Conservation (phyloP, 2,329 filamentous ascomycete species). For the Fusarium mexicanum region DNA sequence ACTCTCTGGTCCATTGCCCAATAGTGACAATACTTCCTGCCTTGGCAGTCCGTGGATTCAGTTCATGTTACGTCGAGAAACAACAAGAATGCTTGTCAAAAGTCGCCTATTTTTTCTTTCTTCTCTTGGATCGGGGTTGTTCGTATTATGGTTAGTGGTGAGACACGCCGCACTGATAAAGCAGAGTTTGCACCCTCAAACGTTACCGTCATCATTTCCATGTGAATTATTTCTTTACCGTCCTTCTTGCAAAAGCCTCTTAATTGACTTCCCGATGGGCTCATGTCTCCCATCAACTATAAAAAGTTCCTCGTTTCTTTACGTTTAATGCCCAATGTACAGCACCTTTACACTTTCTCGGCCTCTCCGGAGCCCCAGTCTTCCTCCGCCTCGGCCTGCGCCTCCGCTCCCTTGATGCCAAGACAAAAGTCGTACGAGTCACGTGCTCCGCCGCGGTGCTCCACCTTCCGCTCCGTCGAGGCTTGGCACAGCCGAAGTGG, state of each 20-base stretch:
- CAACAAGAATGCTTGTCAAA: neutral
- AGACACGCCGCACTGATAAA: conserved; percentile 6
- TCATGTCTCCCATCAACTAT: neutral
- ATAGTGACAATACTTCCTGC: conserved; percentile 4
- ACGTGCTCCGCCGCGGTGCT: conserved; percentile 38
- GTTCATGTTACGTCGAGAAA: conserved; percentile 8
- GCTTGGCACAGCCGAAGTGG: conserved; percentile 22
- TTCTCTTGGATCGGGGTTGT: neutral
- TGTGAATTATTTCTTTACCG: neutral
- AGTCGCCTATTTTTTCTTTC: neutral
- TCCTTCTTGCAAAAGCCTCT: neutral
- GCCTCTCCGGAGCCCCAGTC: conserved; percentile 2
- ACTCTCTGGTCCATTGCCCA: conserved; percentile 11
- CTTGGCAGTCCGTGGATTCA: conserved; percentile 16
- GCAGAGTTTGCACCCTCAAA: neutral
- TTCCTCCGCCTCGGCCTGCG: conserved; percentile 1
- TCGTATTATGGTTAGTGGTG: neutral
- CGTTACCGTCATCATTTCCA: neutral
- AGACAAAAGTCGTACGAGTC: conserved; percentile 31
- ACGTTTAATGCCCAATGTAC: neutral
- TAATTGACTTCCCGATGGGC: neutral
- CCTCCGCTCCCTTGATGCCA: conserved; percentile 10
- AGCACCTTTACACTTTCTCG: neutral
- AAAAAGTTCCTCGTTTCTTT: neutral
- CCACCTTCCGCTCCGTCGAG: conserved; percentile 29